Evolutionary conservation across 257 asterid genomes (phyloP).

Genomic region (Solanum tarijense): DNA sequence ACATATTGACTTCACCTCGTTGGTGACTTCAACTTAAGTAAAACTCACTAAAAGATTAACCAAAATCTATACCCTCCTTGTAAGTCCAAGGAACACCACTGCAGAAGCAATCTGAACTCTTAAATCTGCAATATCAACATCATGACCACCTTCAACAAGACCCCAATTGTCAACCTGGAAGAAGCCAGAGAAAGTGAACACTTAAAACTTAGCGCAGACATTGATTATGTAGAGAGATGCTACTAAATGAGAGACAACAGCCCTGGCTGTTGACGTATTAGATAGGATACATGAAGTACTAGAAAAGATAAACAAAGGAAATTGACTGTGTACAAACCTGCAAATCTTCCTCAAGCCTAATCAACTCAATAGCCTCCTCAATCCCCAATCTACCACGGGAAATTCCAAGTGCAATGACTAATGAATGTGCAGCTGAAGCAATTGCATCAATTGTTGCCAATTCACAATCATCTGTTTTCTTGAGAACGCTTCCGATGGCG

Average conservation of each 20-base stretch:
- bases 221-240: neutral
- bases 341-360: constrained; percentile 90
- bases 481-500: constrained; percentile 55
- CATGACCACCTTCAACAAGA: constrained; percentile 99
- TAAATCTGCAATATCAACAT: constrained; percentile 90
- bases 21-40: neutral
- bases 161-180: constrained; percentile 62
- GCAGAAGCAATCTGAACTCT: constrained; percentile 78
- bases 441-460: constrained; percentile 81
- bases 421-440: constrained; percentile 83
- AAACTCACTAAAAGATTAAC: neutral
- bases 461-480: constrained; percentile 55
- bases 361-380: constrained; percentile 75
- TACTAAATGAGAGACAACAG: neutral
- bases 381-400: constrained; percentile 49
- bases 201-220: neutral
- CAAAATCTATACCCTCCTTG: constrained; percentile 35
- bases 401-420: constrained; percentile 64
- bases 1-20: neutral
- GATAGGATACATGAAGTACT: neutral
- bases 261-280: neutral
- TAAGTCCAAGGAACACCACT: constrained; percentile 73
- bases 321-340: constrained; percentile 34
- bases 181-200: neutral
- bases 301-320: neutral